Evolutionary conservation across 371 early-diverging fungal genomes (phyloP).

Genomic region (Syncephalis plumigaleata): DNA sequence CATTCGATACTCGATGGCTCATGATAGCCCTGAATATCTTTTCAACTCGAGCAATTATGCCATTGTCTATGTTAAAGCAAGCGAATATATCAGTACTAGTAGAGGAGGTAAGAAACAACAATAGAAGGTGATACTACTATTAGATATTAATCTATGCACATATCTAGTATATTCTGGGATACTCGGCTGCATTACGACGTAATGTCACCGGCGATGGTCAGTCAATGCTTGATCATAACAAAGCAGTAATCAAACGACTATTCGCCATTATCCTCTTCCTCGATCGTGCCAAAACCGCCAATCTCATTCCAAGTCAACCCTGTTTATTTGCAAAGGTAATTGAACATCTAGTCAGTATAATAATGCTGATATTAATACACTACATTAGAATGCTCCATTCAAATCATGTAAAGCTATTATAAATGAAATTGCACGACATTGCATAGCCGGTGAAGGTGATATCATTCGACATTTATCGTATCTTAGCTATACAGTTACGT

Average conservation of each 20-base stretch:
- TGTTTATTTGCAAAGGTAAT: slow-evolving; percentile 16
- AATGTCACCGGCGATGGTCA: too few relatives aligned
- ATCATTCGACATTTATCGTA: slow-evolving; percentile 14
- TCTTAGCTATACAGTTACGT: slow-evolving; percentile 13
- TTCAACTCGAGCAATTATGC: slow-evolving; percentile 6
- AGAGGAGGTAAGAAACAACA: too few relatives aligned
- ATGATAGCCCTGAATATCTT: slow-evolving; percentile 15
- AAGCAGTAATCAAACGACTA: slow-evolving; percentile 10
- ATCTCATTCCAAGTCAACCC: slow-evolving; percentile 14
- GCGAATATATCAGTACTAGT: too few relatives aligned
- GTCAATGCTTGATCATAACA: slow-evolving; percentile 9
- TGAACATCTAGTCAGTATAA: not conserved
- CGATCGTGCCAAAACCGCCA: slow-evolving; percentile 14
- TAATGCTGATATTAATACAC: too few relatives aligned
- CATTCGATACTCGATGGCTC: slow-evolving; percentile 17
- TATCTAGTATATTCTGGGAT: too few relatives aligned
- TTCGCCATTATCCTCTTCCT: slow-evolving; percentile 16
- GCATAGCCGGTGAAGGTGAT: slow-evolving; percentile 14
- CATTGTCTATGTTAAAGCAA: too few relatives aligned
- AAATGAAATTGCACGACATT: slow-evolving; percentile 9
- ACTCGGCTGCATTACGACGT: too few relatives aligned
- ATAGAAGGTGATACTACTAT: too few relatives aligned
- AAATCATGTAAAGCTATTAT: slow-evolving; percentile 10
- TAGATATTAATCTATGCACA: too few relatives aligned
- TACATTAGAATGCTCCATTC: slow-evolving; percentile 10